Base-by-base conservation (phyloP, 2,329 filamentous ascomycete species). In the Colletotrichum godetiae region DNA sequence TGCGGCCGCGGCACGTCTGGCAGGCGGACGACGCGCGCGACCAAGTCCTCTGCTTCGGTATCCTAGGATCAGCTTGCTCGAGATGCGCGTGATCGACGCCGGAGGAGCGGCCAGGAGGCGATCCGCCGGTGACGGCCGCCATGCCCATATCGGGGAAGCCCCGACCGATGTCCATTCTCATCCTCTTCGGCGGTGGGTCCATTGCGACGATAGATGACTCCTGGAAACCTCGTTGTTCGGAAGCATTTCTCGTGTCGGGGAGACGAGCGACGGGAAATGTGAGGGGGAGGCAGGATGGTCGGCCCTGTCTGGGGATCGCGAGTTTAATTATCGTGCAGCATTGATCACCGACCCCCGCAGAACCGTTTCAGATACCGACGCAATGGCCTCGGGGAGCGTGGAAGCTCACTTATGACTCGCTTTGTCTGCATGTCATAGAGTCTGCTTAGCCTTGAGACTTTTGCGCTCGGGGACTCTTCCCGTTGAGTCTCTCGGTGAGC, bases 1-100 rank as follows among this genome's bases (percentile, higher is more conserved):
- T 81, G 15, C 82, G 76, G 7, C 79, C 79, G 2, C 82, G 80
- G 75, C 82, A 83, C 0, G 81, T 80, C 70, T 82, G 78, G 19
- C 82, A 84, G 6, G 82, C 82, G 19, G 77, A 79, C 10, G 73
- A 70, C 1, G 71, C 73, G 49, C 73, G 73, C 8, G 73, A 71
- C 46, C 73, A 73, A 8, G 69, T 69, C 22, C 69, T 61, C 27
- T 69, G 66, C 70, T 68, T 69, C 69, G 64, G 52, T n/a, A 58
- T 42, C 31, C 73, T 73, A 49, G 64, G 73, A 61, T 64, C 59
- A 56, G 37, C 60, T 49, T 73, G 69, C 56, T 69, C 64, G 35
- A 37, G 22, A n/a, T 65, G 56, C n/a, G 42, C 37, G 27, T 71
- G 71, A 62, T 66, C 69, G 27, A 57, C 64, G 53, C 31, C 57